These are phyloP conservation scores for Ambispora gerdemannii DNA, from an alignment of 192 early-diverging fungal genomes.

Conservation along the genomic window DNA sequence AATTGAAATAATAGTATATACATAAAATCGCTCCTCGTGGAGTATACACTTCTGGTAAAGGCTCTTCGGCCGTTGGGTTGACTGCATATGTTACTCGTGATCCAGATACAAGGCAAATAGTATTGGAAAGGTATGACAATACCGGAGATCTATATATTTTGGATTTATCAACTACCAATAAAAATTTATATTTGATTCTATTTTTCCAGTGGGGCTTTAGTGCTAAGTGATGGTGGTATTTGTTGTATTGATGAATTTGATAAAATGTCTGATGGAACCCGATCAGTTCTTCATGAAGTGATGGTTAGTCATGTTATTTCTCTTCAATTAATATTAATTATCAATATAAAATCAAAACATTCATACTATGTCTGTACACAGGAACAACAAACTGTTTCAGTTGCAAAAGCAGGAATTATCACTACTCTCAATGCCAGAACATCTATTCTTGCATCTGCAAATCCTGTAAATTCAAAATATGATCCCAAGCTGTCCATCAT, in stretches of 20 bases:
- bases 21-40: slow-evolving; percentile 93
- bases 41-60: slow-evolving; percentile 96
- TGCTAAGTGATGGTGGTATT: slow-evolving; percentile 91
- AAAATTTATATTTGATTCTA: too few species aligned
- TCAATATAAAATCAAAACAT: neutral
- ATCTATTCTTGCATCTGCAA: slow-evolving; percentile 91
- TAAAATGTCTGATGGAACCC: slow-evolving; percentile 94
- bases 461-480: slow-evolving; percentile 91
- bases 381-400: slow-evolving; percentile 97
- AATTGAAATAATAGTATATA: slow-evolving; percentile 69
- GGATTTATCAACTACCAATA: too few species aligned
- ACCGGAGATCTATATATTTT: neutral
- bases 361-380: slow-evolving; percentile 32
- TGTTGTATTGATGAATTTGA: slow-evolving; percentile 99
- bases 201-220: slow-evolving; percentile 86
- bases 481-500: slow-evolving; percentile 76
- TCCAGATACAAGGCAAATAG: slow-evolving; percentile 92
- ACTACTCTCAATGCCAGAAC: slow-evolving; percentile 96
- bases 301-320: slow-evolving; percentile 75
- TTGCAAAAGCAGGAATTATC: slow-evolving; percentile 98
- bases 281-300: slow-evolving; percentile 95
- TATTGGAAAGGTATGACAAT: slow-evolving; percentile 74
- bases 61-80: slow-evolving; percentile 92
- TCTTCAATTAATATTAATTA: too few species aligned
- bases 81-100: slow-evolving; percentile 94